These are phyloP conservation scores for Achaetomiella virescens DNA, from an alignment of 495 filamentous ascomycete genomes.

Conservation along the genomic window DNA sequence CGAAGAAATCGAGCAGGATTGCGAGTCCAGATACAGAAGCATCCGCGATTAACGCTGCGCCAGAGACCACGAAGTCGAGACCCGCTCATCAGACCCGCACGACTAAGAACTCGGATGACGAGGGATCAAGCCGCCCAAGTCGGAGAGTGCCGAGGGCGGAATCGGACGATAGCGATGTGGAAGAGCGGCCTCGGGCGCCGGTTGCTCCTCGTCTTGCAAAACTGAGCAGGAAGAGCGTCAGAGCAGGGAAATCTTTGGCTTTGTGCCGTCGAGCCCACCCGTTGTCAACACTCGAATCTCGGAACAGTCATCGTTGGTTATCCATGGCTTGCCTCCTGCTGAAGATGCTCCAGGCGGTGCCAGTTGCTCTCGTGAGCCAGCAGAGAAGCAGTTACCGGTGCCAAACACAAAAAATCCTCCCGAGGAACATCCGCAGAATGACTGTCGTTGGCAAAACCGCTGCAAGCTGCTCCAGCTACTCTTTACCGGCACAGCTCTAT, in stretches of 20 bases:
- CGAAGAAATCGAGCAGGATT: not conserved
- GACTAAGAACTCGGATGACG: not conserved
- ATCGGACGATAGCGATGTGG: slow-evolving; percentile 4
- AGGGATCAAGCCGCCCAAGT: not conserved
- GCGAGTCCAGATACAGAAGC: not conserved
- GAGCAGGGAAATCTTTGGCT: slow-evolving; percentile 42
- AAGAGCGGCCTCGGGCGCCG: slow-evolving; percentile 18
- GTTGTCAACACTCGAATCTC: not conserved
- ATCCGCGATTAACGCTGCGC: no score
- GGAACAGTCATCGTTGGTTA: not conserved
- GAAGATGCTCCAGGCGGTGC: not conserved
- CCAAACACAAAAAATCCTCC: no score
- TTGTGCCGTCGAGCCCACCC: slow-evolving; percentile 25
- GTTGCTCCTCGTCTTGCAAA: slow-evolving; percentile 29
- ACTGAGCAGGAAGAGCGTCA: slow-evolving; percentile 35
- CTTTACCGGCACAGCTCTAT: not conserved
- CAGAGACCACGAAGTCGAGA: not conserved
- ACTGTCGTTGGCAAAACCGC: not conserved
- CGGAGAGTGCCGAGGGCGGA: not conserved
- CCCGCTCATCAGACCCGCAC: not conserved
- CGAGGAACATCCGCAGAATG: not conserved
- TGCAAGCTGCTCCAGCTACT: not conserved
- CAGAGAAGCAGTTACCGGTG: not conserved
- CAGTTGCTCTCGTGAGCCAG: not conserved
- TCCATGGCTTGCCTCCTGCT: not conserved